A percentile compares a stretch with the other conserved stretches of the same genome.
Evolutionary conservation across 2,329 filamentous ascomycete species (phyloP).

Genomic region (Exophiala alcalophila): DNA sequence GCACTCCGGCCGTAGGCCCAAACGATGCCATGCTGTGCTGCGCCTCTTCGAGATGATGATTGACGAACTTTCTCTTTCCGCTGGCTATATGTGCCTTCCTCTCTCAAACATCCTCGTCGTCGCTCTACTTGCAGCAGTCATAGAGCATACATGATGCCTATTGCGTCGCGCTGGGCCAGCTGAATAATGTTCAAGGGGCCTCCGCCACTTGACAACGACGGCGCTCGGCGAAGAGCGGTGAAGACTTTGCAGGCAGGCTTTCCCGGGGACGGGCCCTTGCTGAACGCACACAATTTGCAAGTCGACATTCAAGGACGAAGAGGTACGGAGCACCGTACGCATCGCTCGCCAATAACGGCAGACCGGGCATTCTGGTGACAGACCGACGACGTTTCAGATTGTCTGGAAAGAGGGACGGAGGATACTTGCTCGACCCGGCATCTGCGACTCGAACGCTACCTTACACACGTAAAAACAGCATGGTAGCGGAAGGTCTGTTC

Average conservation of each 20-base stretch:
- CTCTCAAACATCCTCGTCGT: slow-evolving; percentile 10
- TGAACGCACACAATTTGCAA: slow-evolving; percentile 5
- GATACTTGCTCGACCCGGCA: too few relatives aligned
- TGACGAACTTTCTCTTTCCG: neutral
- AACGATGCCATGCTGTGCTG: slow-evolving; percentile 10
- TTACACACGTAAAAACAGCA: too few relatives aligned
- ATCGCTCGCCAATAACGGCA: slow-evolving; percentile 6
- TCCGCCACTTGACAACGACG: neutral
- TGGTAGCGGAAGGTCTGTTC: too few relatives aligned
- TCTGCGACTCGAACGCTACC: too few relatives aligned
- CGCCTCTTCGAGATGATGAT: slow-evolving; percentile 6
- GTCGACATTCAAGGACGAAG: slow-evolving; percentile 5
- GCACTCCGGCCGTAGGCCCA: slow-evolving; percentile 1
- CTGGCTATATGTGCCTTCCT: slow-evolving; percentile 1
- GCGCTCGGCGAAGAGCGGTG: slow-evolving; percentile 19
- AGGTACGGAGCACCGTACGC: too few relatives aligned
- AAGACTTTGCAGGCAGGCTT: slow-evolving; percentile 10
- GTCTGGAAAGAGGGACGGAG: slow-evolving; percentile 8
- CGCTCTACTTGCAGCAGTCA: slow-evolving; percentile 1
- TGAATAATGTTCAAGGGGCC: slow-evolving; percentile 7
- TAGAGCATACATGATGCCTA: neutral
- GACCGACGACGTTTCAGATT: slow-evolving; percentile 17
- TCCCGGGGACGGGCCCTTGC: slow-evolving; percentile 10
- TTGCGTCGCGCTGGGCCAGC: slow-evolving; percentile 4
- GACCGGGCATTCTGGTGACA: slow-evolving; percentile 1